Base-by-base conservation (phyloP, 2,329 filamentous ascomycete genomes). In the Beauveria pseudobassiana region DNA sequence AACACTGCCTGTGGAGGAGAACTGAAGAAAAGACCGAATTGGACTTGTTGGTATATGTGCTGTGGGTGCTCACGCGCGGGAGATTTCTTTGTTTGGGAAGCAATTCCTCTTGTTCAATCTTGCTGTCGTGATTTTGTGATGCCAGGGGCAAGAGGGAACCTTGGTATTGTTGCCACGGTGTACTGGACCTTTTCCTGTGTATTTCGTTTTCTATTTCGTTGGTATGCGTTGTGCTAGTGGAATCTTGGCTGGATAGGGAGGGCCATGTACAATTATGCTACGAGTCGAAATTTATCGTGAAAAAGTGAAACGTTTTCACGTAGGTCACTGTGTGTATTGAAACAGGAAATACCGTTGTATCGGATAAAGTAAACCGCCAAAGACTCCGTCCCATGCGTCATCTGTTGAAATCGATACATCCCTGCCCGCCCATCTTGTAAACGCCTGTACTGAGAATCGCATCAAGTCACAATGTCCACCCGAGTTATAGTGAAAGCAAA, bases 261-360 rank as follows among this genome's bases (percentile, higher is more conserved):
- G 57, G 18, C 46, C 57, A 34, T 59, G 57, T 59, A 59, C 48
- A 24, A 54, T 53, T 48, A 54, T 48, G 42, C 42, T 46, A 20
- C 6, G n/a, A 40, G 34, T 26, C 28, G 45, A 59, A 16, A 38
- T 38, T 6, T 38, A 38, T 38, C 14, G 12, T 38, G 34, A 38
- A 38, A 14, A 38, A 38, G 34, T 16, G 34, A 16, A 38, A 16
- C 1, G 34, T 16, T 38, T 1, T 34, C 34, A 14, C 14, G 34
- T 38, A 38, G 34, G n/a, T 14, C 4, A 26, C 45, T 3, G 10
- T n/a, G 30, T 42, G 22, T 12, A 9, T 28, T n/a, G n/a, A 34
- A 26, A 8, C 18, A 20, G 5, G 3, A 22, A 58, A 40, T 8
- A 40, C 26, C 18, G n/a, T 22, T 57, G 26, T 38, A 48, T 38